Percentiles rank a stretch among this genome's conserved stretches.
Conservation (phyloP, 306 rosid genomes). For the Prunus persica region DNA sequence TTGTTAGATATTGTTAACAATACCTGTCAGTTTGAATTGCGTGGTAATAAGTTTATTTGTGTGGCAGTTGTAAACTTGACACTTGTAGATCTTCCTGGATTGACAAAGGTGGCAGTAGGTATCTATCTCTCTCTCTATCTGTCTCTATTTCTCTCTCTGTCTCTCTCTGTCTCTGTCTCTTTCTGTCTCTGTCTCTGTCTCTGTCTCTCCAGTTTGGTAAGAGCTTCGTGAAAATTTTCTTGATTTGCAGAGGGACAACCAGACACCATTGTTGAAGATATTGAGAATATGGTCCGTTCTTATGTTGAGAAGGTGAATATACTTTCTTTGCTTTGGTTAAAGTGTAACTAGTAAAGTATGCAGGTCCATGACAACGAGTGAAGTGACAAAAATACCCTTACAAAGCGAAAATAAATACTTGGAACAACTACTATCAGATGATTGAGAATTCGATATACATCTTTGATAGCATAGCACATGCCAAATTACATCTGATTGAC, state of each 20-base stretch:
- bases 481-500: background rate
- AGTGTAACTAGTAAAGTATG: background rate
- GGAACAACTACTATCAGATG: background rate
- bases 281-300: slow-evolving; percentile 95
- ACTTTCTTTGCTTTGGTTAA: slow-evolving; percentile 10
- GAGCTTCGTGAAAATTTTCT: slow-evolving; percentile 22
- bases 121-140: slow-evolving; percentile 3
- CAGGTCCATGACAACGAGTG: background rate
- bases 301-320: slow-evolving; percentile 90
- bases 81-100: slow-evolving; percentile 95
- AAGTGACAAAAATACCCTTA: background rate
- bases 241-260: slow-evolving; percentile 82
- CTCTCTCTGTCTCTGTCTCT: background rate
- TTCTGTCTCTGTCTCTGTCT: background rate
- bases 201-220: slow-evolving; percentile 2
- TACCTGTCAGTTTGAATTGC: background rate
- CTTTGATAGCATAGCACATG: background rate
- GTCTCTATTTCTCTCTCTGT: background rate
- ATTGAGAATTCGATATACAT: background rate
- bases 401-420: background rate
- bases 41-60: slow-evolving; percentile 16
- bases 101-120: slow-evolving; percentile 99
- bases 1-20: background rate
- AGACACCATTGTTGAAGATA: slow-evolving; percentile 87
- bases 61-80: slow-evolving; percentile 96